Evolutionary conservation across 768 basidiomycete genomes (phyloP).

Genomic region (Rickenella mellea): DNA sequence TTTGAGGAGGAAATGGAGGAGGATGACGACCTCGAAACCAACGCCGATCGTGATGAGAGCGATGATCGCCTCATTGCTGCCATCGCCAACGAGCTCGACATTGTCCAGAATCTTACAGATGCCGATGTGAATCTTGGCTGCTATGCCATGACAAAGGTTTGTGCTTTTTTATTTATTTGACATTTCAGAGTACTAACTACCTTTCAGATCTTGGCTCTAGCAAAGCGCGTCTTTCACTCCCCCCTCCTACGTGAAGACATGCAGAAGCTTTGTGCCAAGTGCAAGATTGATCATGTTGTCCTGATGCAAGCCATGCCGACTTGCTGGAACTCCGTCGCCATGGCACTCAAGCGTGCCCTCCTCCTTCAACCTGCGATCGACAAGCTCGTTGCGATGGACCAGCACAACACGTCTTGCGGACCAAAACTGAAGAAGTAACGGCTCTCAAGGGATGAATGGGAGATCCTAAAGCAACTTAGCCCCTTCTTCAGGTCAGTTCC

Average conservation of each 20-base stretch:
- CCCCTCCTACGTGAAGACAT: conserved; percentile 6
- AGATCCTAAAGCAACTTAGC: conserved; percentile 10
- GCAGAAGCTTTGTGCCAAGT: neutral
- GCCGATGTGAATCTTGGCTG: conserved; percentile 1
- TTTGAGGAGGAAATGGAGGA: too few relatives aligned
- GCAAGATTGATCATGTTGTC: conserved; percentile 1
- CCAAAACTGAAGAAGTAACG: conserved; percentile 8
- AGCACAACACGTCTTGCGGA: conserved; percentile 8
- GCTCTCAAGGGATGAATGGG: conserved; percentile 12
- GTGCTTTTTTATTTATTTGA: neutral
- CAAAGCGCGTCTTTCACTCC: conserved; percentile 7
- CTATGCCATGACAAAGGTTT: conserved; percentile 9
- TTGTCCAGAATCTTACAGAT: conserved; percentile 1
- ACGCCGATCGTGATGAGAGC: neutral
- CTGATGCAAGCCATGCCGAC: conserved; percentile 12
- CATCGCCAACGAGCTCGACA: neutral
- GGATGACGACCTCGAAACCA: neutral
- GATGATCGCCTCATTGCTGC: conserved; percentile 1
- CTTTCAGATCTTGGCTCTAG: conserved; percentile 6
- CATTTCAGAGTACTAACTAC: neutral
- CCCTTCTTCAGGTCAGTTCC: conserved; percentile 10
- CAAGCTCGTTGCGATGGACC: conserved; percentile 7
- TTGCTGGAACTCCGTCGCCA: conserved; percentile 15
- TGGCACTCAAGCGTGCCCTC: conserved; percentile 9
- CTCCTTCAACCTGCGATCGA: conserved; percentile 9